phyloP scores from a whole-genome alignment of 345 rosid genomes.

The Pistacia atlantica region DNA sequence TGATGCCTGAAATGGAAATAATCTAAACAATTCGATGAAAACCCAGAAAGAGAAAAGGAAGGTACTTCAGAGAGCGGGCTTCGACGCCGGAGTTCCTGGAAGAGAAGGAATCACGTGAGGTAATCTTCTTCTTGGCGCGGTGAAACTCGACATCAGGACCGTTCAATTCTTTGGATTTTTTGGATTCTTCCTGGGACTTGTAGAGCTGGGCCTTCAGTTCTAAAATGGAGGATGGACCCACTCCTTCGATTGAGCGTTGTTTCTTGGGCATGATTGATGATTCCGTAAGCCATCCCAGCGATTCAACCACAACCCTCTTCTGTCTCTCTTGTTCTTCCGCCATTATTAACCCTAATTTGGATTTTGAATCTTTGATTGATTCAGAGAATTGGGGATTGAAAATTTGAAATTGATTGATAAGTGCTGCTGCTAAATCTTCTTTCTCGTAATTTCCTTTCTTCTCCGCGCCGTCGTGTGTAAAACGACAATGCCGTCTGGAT shows the following conservation, averaged over 20 bases:
- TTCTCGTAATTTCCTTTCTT: too few species aligned
- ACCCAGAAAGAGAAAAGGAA: neutral
- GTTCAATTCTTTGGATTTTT: slow-evolving; percentile 55
- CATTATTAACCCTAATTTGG: slow-evolving; percentile 11
- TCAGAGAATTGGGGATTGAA: too few species aligned
- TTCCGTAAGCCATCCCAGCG: slow-evolving; percentile 95
- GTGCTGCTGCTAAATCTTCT: too few species aligned
- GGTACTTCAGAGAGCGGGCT: slow-evolving; percentile 68
- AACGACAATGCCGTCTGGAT: neutral
- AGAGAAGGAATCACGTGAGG: slow-evolving; percentile 54
- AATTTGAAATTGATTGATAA: too few species aligned
- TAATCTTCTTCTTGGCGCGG: slow-evolving; percentile 71
- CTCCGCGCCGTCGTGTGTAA: neutral
- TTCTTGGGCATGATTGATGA: slow-evolving; percentile 88
- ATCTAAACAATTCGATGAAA: neutral
- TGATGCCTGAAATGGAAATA: neutral
- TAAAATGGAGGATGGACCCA: slow-evolving; percentile 80
- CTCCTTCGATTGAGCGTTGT: slow-evolving; percentile 86
- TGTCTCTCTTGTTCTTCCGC: slow-evolving; percentile 50
- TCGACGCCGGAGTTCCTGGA: slow-evolving; percentile 82
- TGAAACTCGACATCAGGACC: slow-evolving; percentile 64
- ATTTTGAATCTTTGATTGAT: too few species aligned
- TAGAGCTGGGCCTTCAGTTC: slow-evolving; percentile 95
- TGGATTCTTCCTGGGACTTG: slow-evolving; percentile 81
- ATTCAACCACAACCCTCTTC: slow-evolving; percentile 73